A percentile compares a stretch with the other conserved stretches of the same genome.
Conservation (phyloP, 352 stramenopile genomes). For the Globisporangium polare region DNA sequence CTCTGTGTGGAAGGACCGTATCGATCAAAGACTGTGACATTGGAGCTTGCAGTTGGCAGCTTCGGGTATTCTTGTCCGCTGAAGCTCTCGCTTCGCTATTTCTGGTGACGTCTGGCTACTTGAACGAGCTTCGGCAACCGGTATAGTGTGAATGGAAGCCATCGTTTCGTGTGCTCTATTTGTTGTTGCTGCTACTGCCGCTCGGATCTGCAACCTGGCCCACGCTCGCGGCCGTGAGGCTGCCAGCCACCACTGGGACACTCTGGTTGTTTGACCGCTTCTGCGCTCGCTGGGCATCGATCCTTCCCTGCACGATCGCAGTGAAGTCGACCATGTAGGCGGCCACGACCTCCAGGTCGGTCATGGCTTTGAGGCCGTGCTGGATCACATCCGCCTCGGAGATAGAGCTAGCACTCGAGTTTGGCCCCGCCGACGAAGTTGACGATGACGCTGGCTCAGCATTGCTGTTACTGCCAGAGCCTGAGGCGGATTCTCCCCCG, state of each 20-base stretch:
- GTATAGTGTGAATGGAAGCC: too few relatives aligned
- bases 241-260: conserved; percentile 22
- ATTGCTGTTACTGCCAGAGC: not conserved
- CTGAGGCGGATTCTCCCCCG: not conserved
- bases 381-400: conserved; percentile 83
- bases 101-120: too few relatives aligned
- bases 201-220: not conserved
- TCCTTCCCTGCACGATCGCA: conserved; percentile 65
- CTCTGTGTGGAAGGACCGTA: too few relatives aligned
- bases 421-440: conserved; percentile 2
- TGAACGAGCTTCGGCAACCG: too few relatives aligned
- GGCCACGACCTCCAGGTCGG: conserved; percentile 90
- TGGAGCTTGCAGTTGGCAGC: too few relatives aligned
- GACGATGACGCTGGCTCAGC: conserved; percentile 4
- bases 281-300: conserved; percentile 67
- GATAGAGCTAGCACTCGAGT: conserved; percentile 34
- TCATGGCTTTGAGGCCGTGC: conserved; percentile 82
- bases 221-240: not conserved
- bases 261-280: conserved; percentile 38
- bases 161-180: not conserved
- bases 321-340: conserved; percentile 94
- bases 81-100: too few relatives aligned
- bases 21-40: too few relatives aligned
- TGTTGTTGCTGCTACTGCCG: not conserved
- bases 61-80: too few relatives aligned